These are phyloP conservation scores for Aspergillus pseudoglaucus DNA, from an alignment of 2,329 filamentous ascomycete genomes.

Conservation along the genomic window DNA sequence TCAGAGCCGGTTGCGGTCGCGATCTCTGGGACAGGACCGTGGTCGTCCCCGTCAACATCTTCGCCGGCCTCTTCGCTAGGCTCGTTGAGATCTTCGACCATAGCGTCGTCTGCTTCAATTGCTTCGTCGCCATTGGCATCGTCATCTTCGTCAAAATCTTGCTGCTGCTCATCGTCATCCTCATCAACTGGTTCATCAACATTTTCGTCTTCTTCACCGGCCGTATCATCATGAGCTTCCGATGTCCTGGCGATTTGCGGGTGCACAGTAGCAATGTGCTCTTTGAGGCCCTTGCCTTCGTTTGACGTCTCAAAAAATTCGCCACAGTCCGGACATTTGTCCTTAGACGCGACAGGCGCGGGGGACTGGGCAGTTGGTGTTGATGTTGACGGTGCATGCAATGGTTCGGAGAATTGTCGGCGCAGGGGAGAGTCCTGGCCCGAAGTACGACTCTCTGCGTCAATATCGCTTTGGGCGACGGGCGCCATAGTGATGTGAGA, in stretches of 20 bases:
- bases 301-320: slow-evolving; percentile 24
- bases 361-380: slow-evolving; percentile 31
- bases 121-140: slow-evolving; percentile 13
- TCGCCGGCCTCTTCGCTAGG: slow-evolving; percentile 10
- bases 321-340: slow-evolving; percentile 33
- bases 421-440: slow-evolving; percentile 30
- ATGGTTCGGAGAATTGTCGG: slow-evolving; percentile 35
- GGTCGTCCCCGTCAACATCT: slow-evolving; percentile 12
- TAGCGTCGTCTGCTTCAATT: neutral
- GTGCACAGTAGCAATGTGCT: slow-evolving; percentile 29
- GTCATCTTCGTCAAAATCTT: slow-evolving; percentile 10
- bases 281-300: slow-evolving; percentile 24
- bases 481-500: slow-evolving; percentile 22
- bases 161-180: slow-evolving; percentile 11
- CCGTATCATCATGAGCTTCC: slow-evolving; percentile 16
- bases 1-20: slow-evolving; percentile 1
- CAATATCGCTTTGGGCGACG: slow-evolving; percentile 27
- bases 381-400: slow-evolving; percentile 27
- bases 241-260: slow-evolving; percentile 23
- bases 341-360: slow-evolving; percentile 16
- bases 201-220: slow-evolving; percentile 16
- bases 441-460: slow-evolving; percentile 31
- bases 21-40: slow-evolving; percentile 9
- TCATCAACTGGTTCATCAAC: slow-evolving; percentile 13
- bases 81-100: slow-evolving; percentile 9